phyloP scores from a whole-genome alignment of 495 filamentous ascomycete genomes.

The Barbatosphaeria neglecta region DNA sequence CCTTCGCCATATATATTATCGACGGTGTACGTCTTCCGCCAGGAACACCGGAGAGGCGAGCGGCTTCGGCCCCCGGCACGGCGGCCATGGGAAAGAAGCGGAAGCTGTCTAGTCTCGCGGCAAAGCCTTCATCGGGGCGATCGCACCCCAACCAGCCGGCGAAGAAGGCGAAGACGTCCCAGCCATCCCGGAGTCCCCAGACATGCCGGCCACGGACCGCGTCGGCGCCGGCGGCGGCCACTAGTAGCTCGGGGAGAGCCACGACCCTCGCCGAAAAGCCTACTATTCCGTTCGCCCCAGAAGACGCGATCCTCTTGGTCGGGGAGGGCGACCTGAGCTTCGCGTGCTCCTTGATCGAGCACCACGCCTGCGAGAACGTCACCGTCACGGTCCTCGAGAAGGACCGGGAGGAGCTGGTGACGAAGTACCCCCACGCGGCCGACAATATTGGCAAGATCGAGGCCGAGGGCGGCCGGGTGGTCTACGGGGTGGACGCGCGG shows the following conservation, averaged over 20 bases:
- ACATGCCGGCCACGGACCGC: no score
- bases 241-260: slow-evolving; percentile 3
- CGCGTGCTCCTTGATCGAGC: slow-evolving; percentile 56
- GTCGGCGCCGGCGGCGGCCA: neutral
- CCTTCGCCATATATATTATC: neutral
- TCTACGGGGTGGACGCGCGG: slow-evolving; percentile 65
- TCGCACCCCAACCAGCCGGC: neutral
- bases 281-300: slow-evolving; percentile 61
- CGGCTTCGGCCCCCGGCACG: slow-evolving; percentile 3
- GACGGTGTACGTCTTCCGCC: no score
- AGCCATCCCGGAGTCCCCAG: no score
- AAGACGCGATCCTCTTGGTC: slow-evolving; percentile 67
- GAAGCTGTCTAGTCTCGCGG: slow-evolving; percentile 13
- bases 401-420: slow-evolving; percentile 31
- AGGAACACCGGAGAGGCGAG: no score
- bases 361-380: slow-evolving; percentile 58
- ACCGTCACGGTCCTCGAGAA: slow-evolving; percentile 42
- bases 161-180: slow-evolving; percentile 2
- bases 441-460: slow-evolving; percentile 45
- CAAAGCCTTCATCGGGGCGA: slow-evolving; percentile 11
- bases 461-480: slow-evolving; percentile 33
- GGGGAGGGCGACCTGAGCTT: slow-evolving; percentile 96
- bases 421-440: slow-evolving; percentile 69
- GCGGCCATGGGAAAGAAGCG: slow-evolving; percentile 25
- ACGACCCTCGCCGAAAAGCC: slow-evolving; percentile 31